A percentile compares a stretch with the other conserved stretches of the same genome.
Conservation (phyloP, 2,329 filamentous ascomycete species). For the Alternaria alternata region DNA sequence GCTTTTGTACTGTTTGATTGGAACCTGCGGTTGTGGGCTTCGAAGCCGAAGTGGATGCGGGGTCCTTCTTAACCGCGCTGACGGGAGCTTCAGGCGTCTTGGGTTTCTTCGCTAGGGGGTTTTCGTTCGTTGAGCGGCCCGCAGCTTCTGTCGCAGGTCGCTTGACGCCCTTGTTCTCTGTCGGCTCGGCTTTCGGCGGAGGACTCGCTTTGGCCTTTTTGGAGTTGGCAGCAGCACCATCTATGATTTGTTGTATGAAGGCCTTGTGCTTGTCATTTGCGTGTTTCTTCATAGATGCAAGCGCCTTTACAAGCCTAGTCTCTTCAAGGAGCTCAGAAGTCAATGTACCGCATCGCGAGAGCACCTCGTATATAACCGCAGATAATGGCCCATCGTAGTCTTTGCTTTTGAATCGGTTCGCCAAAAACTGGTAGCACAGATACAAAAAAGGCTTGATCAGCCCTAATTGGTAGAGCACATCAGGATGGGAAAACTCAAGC, state of each 20-base stretch:
- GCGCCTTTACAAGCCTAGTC: constrained; percentile 71
- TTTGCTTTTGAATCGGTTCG: constrained; percentile 56
- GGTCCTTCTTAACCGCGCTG: constrained; percentile 30
- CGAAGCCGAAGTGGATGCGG: constrained; percentile 8
- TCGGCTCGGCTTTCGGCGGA: constrained; percentile 32
- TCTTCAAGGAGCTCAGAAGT: constrained; percentile 67
- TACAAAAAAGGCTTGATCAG: constrained; percentile 54
- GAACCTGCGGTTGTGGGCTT: constrained; percentile 22
- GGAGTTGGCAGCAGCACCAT: constrained; percentile 53
- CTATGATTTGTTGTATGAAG: constrained; percentile 66
- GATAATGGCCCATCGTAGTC: constrained; percentile 55
- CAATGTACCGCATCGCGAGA: constrained; percentile 69
- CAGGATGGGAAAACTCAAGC: constrained; percentile 57
- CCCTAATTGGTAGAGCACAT: constrained; percentile 54
- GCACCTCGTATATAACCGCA: constrained; percentile 59
- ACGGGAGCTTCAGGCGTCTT: constrained; percentile 35
- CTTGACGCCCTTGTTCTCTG: constrained; percentile 44
- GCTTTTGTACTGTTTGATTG: constrained; percentile 31
- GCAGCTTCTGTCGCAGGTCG: constrained; percentile 34
- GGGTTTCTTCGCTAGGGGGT: constrained; percentile 36
- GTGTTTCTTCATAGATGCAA: constrained; percentile 69
- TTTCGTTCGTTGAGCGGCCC: constrained; percentile 28
- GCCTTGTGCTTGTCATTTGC: constrained; percentile 71
- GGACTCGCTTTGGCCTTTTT: constrained; percentile 48
- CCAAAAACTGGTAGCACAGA: constrained; percentile 59